These are phyloP conservation scores for Blastobotrys apis DNA, from an alignment of 1,139 yeast species.

Conservation along the genomic window DNA sequence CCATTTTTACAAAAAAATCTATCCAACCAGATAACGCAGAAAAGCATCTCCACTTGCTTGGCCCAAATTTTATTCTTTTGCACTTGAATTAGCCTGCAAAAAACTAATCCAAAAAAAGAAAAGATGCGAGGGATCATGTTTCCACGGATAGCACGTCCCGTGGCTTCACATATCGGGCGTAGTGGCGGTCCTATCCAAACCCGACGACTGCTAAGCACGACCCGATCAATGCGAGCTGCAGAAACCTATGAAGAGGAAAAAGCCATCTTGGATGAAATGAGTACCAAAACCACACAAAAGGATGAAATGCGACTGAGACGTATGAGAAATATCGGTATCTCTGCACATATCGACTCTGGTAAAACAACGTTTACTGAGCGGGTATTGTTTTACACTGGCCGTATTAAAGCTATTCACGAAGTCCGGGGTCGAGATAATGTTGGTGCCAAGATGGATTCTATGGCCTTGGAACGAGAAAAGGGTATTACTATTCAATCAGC, in stretches of 20 bases:
- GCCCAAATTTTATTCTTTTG: too few species aligned
- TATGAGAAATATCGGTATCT: conserved; percentile 92
- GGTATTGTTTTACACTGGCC: conserved; percentile 91
- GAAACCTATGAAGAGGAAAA: conserved; percentile 34
- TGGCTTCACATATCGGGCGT: not conserved
- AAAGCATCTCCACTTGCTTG: too few species aligned
- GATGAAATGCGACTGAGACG: conserved; percentile 54
- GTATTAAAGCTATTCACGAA: conserved; percentile 96
- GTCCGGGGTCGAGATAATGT: conserved; percentile 97
- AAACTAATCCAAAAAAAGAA: too few species aligned
- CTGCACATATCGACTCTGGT: conserved; percentile 97
- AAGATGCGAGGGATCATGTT: conserved; percentile 3
- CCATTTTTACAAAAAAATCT: too few species aligned
- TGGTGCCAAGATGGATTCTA: conserved; percentile 98
- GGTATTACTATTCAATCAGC: conserved; percentile 99
- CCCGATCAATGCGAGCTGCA: not conserved
- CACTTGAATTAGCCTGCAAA: too few species aligned
- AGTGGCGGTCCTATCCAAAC: not conserved
- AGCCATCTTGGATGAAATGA: conserved; percentile 39
- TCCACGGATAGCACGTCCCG: conserved; percentile 1
- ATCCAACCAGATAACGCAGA: too few species aligned
- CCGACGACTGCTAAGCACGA: not conserved
- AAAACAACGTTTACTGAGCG: conserved; percentile 97
- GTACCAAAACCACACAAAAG: conserved; percentile 47
- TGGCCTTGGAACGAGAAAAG: conserved; percentile 96